Evolutionary conservation across 2,329 filamentous ascomycete species (phyloP).

Genomic region (Mycosphaerella arachidis): DNA sequence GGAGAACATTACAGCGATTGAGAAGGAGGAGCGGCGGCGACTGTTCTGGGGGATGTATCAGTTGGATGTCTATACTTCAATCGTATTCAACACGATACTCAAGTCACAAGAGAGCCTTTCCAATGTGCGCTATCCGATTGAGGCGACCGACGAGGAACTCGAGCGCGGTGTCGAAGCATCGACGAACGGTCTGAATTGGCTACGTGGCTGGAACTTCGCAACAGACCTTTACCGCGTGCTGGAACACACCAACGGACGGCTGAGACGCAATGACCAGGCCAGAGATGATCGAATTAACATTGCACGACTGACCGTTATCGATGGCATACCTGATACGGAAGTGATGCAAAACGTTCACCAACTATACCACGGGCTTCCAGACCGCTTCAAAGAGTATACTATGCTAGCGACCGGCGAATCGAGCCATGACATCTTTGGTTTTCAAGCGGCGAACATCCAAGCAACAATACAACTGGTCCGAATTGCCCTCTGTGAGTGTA

Average conservation of each 20-base stretch:
- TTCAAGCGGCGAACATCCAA: conserved; percentile 50
- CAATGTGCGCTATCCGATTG: conserved; percentile 47
- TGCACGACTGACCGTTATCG: conserved; percentile 24
- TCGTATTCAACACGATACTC: conserved; percentile 49
- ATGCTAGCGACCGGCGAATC: conserved; percentile 31
- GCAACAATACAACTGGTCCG: conserved; percentile 47
- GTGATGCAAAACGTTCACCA: conserved; percentile 28
- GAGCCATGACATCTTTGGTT: conserved; percentile 41
- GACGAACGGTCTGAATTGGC: conserved; percentile 39
- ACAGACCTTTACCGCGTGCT: conserved; percentile 55
- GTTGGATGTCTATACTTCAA: conserved; percentile 51
- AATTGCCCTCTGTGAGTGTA: conserved; percentile 40
- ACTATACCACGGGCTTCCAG: conserved; percentile 30
- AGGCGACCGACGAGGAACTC: conserved; percentile 46
- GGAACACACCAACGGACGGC: conserved; percentile 44
- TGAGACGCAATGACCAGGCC: conserved; percentile 19
- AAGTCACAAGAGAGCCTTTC: conserved; percentile 45
- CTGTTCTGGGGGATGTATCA: conserved; percentile 57
- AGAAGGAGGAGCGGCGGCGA: conserved; percentile 47
- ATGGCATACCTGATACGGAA: conserved; percentile 25
- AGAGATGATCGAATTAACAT: conserved; percentile 23
- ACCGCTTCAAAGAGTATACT: conserved; percentile 29
- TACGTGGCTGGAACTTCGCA: conserved; percentile 55
- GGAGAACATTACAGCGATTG: conserved; percentile 40
- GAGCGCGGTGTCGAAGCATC: conserved; percentile 23